A percentile compares a stretch with the other conserved stretches of the same genome.
These are phyloP conservation scores for Cryptomeria japonica DNA, from an alignment of 75 land plant species.

Conservation along the genomic window DNA sequence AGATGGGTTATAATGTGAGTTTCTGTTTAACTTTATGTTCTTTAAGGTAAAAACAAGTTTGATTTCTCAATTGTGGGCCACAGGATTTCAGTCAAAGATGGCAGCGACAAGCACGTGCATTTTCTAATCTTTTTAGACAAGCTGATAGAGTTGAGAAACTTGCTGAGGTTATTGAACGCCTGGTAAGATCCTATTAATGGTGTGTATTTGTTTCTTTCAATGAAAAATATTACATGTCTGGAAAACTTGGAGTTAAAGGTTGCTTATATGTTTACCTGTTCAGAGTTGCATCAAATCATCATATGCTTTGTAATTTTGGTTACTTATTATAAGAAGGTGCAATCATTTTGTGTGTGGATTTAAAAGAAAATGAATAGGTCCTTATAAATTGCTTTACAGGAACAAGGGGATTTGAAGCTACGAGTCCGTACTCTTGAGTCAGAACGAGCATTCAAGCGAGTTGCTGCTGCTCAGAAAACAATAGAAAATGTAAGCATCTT, in stretches of 20 bases:
- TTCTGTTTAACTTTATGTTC: background rate
- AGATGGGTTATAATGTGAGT: background rate
- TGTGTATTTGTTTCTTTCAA: background rate
- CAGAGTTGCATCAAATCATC: background rate
- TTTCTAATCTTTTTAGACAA: slow-evolving; percentile 93
- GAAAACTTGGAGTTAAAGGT: background rate
- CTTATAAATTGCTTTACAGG: slow-evolving; percentile 47
- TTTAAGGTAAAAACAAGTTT: slow-evolving; percentile 2
- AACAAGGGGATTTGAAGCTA: slow-evolving; percentile 98
- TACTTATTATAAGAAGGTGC: slow-evolving; percentile 3
- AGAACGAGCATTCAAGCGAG: slow-evolving; percentile 95
- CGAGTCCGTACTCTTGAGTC: slow-evolving; percentile 94
- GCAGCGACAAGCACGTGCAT: slow-evolving; percentile 86
- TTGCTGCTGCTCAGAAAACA: slow-evolving; percentile 87
- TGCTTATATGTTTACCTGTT: background rate
- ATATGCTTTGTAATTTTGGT: background rate
- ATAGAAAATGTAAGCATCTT: slow-evolving; percentile 65
- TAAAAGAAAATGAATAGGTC: background rate
- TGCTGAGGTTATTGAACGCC: slow-evolving; percentile 71
- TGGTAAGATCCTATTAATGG: slow-evolving; percentile 42
- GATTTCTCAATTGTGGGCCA: slow-evolving; percentile 14
- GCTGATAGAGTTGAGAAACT: slow-evolving; percentile 95
- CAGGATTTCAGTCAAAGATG: slow-evolving; percentile 94
- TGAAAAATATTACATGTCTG: background rate
- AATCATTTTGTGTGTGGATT: background rate